A percentile compares a stretch with the other conserved stretches of the same genome.
Evolutionary conservation across 352 stramenopile species (phyloP).

Genomic region (Thalassiosira delicatula): DNA sequence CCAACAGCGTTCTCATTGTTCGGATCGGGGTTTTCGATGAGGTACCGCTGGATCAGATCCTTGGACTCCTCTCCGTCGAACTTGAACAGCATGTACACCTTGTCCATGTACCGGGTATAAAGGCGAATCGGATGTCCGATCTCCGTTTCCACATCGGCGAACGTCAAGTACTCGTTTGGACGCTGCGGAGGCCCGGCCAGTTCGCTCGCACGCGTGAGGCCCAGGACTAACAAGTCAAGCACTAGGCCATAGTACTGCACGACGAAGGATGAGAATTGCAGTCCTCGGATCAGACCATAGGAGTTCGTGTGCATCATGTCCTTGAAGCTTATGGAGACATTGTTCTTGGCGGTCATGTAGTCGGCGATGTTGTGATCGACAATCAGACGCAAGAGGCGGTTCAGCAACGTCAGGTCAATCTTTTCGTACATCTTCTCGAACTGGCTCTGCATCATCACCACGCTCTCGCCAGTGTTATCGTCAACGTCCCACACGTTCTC

Average conservation of each 20-base stretch:
- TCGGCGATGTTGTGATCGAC: constrained; percentile 99
- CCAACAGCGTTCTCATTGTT: constrained; percentile 99
- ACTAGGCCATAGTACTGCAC: constrained; percentile 99
- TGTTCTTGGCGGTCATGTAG: constrained; percentile 99
- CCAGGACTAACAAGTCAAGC: constrained; percentile 96
- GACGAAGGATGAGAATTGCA: constrained; percentile 94
- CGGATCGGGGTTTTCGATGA: constrained; percentile 99
- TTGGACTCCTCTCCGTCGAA: constrained; percentile 98
- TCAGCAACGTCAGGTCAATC: constrained; percentile 99
- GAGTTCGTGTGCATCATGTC: constrained; percentile 99
- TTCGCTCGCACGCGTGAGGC: constrained; percentile 96
- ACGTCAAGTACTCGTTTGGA: constrained; percentile 98
- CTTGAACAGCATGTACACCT: constrained; percentile 98
- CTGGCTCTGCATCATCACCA: constrained; percentile 98
- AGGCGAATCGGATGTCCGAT: constrained; percentile 97
- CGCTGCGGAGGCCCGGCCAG: constrained; percentile 96
- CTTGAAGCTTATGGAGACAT: constrained; percentile 96
- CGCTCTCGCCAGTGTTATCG: constrained; percentile 94
- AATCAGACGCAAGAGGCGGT: constrained; percentile 97
- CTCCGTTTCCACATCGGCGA: constrained; percentile 97
- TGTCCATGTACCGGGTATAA: constrained; percentile 99
- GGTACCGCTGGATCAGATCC: constrained; percentile 98
- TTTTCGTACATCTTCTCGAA: constrained; percentile 99
- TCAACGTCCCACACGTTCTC: constrained; percentile 98
- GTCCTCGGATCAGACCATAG: constrained; percentile 97